Evolutionary conservation across 2,329 filamentous ascomycete species (phyloP).

Genomic region (Raffaelea albimanens): DNA sequence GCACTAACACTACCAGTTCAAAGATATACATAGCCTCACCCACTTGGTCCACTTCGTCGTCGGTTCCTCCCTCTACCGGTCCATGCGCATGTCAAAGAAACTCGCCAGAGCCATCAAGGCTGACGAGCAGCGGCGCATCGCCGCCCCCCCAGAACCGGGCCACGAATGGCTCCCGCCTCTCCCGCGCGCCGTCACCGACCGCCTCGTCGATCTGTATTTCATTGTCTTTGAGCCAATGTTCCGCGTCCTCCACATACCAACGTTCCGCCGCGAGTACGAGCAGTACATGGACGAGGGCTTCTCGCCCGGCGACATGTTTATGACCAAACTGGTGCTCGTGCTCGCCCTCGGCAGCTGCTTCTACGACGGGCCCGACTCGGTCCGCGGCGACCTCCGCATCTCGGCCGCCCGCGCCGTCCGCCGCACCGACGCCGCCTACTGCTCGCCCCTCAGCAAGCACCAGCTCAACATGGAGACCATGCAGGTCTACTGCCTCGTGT

Average conservation of each 20-base stretch:
- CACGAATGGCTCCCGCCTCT: conserved; percentile 18
- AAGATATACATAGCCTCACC: conserved; percentile 14
- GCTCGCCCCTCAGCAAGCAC: conserved; percentile 11
- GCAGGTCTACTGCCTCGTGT: conserved; percentile 12
- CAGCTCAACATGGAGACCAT: conserved; percentile 11
- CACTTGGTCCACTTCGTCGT: conserved; percentile 21
- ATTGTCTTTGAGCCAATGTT: conserved; percentile 42
- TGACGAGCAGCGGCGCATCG: conserved; percentile 9
- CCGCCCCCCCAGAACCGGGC: not conserved
- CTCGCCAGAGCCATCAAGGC: conserved; percentile 32
- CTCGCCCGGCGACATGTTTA: conserved; percentile 24
- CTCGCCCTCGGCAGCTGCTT: conserved; percentile 35
- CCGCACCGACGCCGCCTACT: conserved; percentile 3
- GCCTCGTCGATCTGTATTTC: conserved; percentile 42
- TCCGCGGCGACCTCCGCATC: conserved; percentile 8
- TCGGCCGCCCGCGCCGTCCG: conserved; percentile 8
- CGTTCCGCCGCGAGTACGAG: conserved; percentile 41
- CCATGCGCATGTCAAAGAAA: conserved; percentile 28
- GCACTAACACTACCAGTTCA: conserved; percentile 6
- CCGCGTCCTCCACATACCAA: conserved; percentile 44
- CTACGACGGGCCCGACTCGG: conserved; percentile 21
- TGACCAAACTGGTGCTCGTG: conserved; percentile 36
- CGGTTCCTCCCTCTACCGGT: conserved; percentile 8
- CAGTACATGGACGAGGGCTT: conserved; percentile 27
- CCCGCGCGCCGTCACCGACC: conserved; percentile 31